These are phyloP conservation scores for Mesotaenium endlicherianum DNA, from an alignment of 139 green algal genomes.

Conservation along the genomic window DNA sequence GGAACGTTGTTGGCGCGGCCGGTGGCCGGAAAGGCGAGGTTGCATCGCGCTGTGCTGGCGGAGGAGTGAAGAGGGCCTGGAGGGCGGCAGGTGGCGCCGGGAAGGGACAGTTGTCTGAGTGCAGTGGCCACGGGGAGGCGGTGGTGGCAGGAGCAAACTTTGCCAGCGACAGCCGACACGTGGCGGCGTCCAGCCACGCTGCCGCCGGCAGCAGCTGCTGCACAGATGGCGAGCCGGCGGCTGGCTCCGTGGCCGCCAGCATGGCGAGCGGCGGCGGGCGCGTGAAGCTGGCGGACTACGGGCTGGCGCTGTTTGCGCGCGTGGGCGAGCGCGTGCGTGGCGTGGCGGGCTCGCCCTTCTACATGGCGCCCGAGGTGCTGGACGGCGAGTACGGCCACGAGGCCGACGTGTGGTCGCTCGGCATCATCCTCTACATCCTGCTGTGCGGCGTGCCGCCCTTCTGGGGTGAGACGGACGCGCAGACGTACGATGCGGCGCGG, in stretches of 20 bases:
- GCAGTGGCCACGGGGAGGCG: no score
- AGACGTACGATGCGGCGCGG: conserved; percentile 48
- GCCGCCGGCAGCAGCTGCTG: no score
- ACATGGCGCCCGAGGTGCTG: conserved; percentile 75
- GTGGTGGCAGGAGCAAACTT: no score
- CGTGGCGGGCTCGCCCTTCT: conserved; percentile 69
- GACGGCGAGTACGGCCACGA: conserved; percentile 46
- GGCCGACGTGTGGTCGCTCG: conserved; percentile 68
- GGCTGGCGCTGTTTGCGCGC: conserved; percentile 61
- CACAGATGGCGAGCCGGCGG: no score
- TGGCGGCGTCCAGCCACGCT: conserved; percentile 94
- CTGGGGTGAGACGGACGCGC: conserved; percentile 44
- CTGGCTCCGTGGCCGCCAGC: background rate
- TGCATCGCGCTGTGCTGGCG: no score
- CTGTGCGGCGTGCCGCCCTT: conserved; percentile 55
- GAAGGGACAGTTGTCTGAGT: no score
- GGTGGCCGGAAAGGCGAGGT: no score
- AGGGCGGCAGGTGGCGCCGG: conserved; percentile 51
- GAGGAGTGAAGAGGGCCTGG: no score
- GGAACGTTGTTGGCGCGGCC: no score
- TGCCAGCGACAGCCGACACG: no score
- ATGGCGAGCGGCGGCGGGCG: background rate
- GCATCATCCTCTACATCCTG: conserved; percentile 70
- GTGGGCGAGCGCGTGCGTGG: conserved; percentile 61
- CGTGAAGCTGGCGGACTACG: conserved; percentile 79